Percentiles rank a stretch among this genome's conserved stretches.
These are phyloP conservation scores for Zymoseptoria passerinii DNA, from an alignment of 2,329 filamentous ascomycete genomes.

Conservation along the genomic window DNA sequence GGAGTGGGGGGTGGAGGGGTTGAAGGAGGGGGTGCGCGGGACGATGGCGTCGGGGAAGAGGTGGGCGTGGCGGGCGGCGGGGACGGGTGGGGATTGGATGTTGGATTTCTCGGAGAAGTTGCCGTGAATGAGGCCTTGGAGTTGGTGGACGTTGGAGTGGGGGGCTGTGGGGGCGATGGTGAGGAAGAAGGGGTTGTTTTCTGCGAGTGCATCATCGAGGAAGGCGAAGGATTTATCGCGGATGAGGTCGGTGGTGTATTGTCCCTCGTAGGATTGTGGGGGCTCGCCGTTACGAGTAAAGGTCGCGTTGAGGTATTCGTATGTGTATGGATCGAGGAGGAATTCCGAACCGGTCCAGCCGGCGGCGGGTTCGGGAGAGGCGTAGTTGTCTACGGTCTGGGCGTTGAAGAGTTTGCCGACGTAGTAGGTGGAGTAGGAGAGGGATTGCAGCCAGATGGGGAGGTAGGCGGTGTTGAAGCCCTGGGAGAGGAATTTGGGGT, in stretches of 20 bases:
- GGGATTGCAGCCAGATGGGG: conserved; percentile 61
- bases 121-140: conserved; percentile 26
- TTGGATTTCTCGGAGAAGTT: conserved; percentile 21
- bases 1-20: conserved; percentile 44
- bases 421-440: conserved; percentile 64
- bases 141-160: conserved; percentile 48
- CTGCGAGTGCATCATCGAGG: conserved; percentile 50
- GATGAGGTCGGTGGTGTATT: conserved; percentile 53
- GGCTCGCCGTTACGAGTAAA: conserved; percentile 53
- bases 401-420: conserved; percentile 65
- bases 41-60: conserved; percentile 54
- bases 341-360: conserved; percentile 51
- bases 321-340: conserved; percentile 53
- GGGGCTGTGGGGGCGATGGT: conserved; percentile 58
- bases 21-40: conserved; percentile 58
- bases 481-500: conserved; percentile 57
- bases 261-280: conserved; percentile 48
- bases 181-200: conserved; percentile 56
- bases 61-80: conserved; percentile 52
- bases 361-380: conserved; percentile 43
- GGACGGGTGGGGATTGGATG: conserved; percentile 42
- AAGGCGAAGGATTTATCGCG: conserved; percentile 52
- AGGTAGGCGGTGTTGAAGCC: conserved; percentile 61
- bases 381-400: conserved; percentile 53
- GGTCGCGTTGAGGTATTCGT: conserved; percentile 58